Evolutionary conservation across 1,284 basidiomycete species (phyloP).

Genomic region (Sanghuangporus baumii): DNA sequence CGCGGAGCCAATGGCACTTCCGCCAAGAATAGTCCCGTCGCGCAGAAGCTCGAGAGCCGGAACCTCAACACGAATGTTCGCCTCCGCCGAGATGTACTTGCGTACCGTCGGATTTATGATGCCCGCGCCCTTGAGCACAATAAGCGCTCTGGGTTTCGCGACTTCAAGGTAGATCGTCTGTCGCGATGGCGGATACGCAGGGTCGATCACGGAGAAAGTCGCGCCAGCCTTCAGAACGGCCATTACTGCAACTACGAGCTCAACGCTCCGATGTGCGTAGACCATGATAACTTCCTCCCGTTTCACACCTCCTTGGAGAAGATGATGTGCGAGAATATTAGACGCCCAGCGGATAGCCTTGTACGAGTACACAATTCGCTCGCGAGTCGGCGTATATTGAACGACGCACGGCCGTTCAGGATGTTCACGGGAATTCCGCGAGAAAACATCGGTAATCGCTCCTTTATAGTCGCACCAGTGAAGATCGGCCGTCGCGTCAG

Average conservation of each 20-base stretch:
- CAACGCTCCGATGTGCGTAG: constrained; percentile 96
- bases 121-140: constrained; percentile 92
- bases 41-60: constrained; percentile 80
- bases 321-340: constrained; percentile 89
- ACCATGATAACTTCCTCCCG: constrained; percentile 98
- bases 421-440: constrained; percentile 69
- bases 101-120: constrained; percentile 78
- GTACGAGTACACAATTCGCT: constrained; percentile 71
- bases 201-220: constrained; percentile 98
- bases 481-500: constrained; percentile 84
- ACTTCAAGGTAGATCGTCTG: constrained; percentile 97
- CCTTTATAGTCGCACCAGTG: constrained; percentile 98
- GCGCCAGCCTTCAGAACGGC: constrained; percentile 96
- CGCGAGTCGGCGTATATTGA: constrained; percentile 66
- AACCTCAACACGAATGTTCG: constrained; percentile 88
- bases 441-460: constrained; percentile 92
- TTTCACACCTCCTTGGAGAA: constrained; percentile 82
- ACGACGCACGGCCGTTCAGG: constrained; percentile 83
- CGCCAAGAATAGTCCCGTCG: constrained; percentile 66
- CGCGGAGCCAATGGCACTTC: constrained; percentile 30
- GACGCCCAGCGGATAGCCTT: constrained; percentile 77
- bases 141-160: constrained; percentile 87
- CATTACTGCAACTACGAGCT: constrained; percentile 96
- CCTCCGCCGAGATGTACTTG: constrained; percentile 76
- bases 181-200: constrained; percentile 91